Evolutionary conservation across 1,139 yeast species (phyloP).

Genomic region (Tardiomyces depauwii): DNA sequence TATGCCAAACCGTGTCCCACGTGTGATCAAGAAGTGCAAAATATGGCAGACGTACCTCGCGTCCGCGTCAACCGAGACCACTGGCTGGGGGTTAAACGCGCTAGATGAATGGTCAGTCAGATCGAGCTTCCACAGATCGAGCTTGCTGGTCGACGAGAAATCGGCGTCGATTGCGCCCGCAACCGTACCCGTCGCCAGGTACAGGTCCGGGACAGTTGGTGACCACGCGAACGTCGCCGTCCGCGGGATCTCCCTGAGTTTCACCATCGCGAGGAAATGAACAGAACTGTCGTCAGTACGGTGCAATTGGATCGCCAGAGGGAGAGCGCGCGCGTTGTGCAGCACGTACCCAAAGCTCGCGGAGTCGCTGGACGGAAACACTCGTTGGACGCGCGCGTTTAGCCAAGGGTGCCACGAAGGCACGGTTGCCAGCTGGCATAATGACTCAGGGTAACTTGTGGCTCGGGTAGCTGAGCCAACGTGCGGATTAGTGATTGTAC

Average conservation of each 20-base stretch:
- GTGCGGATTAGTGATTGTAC: no score
- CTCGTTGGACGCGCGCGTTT: background rate
- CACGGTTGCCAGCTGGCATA: background rate
- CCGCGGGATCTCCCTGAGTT: constrained; percentile 55
- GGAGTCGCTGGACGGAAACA: background rate
- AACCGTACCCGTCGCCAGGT: constrained; percentile 80
- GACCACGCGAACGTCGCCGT: constrained; percentile 98
- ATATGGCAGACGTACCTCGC: constrained; percentile 22
- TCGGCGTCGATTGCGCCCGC: constrained; percentile 91
- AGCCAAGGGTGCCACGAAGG: background rate
- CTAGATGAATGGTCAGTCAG: constrained; percentile 30
- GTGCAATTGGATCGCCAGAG: background rate
- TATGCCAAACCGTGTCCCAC: constrained; percentile 2
- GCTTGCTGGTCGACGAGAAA: constrained; percentile 63
- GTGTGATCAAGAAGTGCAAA: background rate
- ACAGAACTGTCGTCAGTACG: background rate
- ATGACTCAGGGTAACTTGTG: background rate
- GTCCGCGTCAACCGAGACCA: constrained; percentile 44
- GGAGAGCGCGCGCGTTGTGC: no score
- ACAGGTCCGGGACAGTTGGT: constrained; percentile 51
- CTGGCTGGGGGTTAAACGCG: constrained; percentile 12
- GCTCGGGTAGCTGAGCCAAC: no score
- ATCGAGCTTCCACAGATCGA: constrained; percentile 73
- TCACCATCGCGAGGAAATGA: background rate
- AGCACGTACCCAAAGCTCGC: constrained; percentile 2